phyloP scores from a whole-genome alignment of 192 early-diverging fungal species.

The Gonapodya sp. region DNA sequence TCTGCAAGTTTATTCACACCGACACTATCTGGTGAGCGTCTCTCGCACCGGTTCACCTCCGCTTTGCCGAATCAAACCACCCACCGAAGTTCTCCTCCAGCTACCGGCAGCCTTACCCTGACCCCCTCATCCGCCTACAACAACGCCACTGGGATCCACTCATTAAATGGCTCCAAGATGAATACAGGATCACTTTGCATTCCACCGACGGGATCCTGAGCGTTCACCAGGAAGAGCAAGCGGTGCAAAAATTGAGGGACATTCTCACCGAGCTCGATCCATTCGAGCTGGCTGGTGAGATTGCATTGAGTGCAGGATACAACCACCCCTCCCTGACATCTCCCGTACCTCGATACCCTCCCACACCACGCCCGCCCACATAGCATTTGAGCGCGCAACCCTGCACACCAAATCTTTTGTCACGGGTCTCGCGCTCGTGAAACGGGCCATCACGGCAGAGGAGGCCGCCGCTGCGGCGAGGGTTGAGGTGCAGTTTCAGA shows the following conservation, averaged over 20 bases:
- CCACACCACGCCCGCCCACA: slow-evolving; percentile 10
- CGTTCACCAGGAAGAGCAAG: slow-evolving; percentile 52
- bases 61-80: not conserved
- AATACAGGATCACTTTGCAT: slow-evolving; percentile 58
- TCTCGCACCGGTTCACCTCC: not conserved
- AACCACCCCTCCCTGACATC: not conserved
- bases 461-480: slow-evolving; percentile 66
- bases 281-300: slow-evolving; percentile 58
- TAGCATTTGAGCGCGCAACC: slow-evolving; percentile 79
- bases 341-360: not conserved
- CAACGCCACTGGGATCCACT: slow-evolving; percentile 68
- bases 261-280: slow-evolving; percentile 48
- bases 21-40: slow-evolving; percentile 69
- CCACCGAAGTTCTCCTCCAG: slow-evolving; percentile 14
- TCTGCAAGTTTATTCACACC: slow-evolving; percentile 75
- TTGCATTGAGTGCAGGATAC: too few relatives aligned
- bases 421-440: slow-evolving; percentile 78
- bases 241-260: slow-evolving; percentile 41
- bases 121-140: slow-evolving; percentile 70
- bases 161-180: slow-evolving; percentile 57
- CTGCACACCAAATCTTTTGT: slow-evolving; percentile 84
- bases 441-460: slow-evolving; percentile 61
- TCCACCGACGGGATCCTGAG: slow-evolving; percentile 63
- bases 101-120: slow-evolving; percentile 72
- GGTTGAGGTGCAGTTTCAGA: slow-evolving; percentile 80